Evolutionary conservation across 192 early-diverging fungal species (phyloP).

Genomic region (Chytriomyces hyalinus): DNA sequence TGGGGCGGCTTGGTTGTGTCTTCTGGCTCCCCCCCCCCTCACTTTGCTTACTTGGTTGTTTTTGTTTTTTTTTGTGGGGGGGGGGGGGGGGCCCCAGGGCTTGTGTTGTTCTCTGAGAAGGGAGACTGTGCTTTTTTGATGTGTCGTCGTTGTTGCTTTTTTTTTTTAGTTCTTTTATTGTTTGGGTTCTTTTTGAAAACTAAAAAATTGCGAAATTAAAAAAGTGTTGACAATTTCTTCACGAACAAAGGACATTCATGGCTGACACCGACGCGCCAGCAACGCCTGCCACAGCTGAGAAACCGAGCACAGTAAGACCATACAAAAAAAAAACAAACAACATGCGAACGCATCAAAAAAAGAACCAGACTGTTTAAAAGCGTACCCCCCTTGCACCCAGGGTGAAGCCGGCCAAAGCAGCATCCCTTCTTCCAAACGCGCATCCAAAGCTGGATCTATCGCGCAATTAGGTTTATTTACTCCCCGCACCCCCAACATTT

Average conservation of each 20-base stretch:
- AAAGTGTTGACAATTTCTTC: no score
- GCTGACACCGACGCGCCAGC: slow-evolving; percentile 15
- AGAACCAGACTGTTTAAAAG: neutral
- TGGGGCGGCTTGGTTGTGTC: no score
- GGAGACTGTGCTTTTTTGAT: neutral
- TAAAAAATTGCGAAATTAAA: neutral
- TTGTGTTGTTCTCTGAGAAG: slow-evolving; percentile 8
- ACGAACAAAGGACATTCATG: neutral
- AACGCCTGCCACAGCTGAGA: neutral
- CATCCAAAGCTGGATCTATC: neutral
- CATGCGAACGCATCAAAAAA: neutral
- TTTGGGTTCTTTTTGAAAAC: neutral
- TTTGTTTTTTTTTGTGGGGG: neutral
- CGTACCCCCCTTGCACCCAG: neutral
- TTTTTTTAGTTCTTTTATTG: neutral
- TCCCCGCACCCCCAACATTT: neutral
- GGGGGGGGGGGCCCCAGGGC: no score
- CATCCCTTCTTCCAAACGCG: neutral
- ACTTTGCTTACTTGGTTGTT: no score
- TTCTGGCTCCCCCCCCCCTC: no score
- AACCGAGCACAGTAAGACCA: neutral
- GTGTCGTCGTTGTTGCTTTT: neutral
- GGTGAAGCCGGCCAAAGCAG: neutral
- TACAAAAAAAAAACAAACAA: neutral
- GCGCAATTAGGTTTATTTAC: no score